Conservation (phyloP, 2,329 filamentous ascomycete genomes). For the Venturia carpophila region DNA sequence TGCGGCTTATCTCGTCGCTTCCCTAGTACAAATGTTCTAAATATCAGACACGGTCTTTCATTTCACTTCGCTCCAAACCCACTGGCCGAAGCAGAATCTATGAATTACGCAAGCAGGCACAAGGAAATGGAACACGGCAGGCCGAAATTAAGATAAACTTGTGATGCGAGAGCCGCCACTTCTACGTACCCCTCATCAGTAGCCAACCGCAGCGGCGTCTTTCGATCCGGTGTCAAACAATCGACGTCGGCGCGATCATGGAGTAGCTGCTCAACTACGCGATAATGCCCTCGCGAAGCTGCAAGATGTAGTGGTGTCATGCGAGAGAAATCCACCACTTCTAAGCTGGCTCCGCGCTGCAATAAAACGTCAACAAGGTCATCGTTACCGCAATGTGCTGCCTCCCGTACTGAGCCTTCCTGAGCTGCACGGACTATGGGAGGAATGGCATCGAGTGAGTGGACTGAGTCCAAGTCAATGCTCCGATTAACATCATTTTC, state of each 20-base stretch:
- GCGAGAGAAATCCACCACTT: conserved; percentile 26
- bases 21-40: too few species aligned
- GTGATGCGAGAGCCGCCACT: conserved; percentile 20
- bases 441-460: conserved; percentile 26
- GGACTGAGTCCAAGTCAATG: conserved; percentile 29
- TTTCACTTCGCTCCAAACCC: too few species aligned
- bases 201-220: conserved; percentile 32
- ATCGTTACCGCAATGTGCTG: conserved; percentile 34
- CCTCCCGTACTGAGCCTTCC: conserved; percentile 29
- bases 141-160: not conserved
- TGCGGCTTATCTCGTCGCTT: too few species aligned
- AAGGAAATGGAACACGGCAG: conserved; percentile 1
- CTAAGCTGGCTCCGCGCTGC: conserved; percentile 27
- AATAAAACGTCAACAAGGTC: conserved; percentile 31
- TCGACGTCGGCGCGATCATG: conserved; percentile 27
- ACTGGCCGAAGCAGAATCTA: too few species aligned
- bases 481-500: conserved; percentile 29
- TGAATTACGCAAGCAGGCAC: not conserved
- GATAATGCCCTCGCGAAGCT: conserved; percentile 21
- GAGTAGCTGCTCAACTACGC: conserved; percentile 20
- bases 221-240: conserved; percentile 27
- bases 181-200: conserved; percentile 31
- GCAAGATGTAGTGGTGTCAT: conserved; percentile 23
- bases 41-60: too few species aligned
- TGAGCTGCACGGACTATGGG: conserved; percentile 33